A percentile compares a stretch with the other conserved stretches of the same genome.
Evolutionary conservation across 2,329 filamentous ascomycete genomes (phyloP).

Genomic region (Dothistroma pini): DNA sequence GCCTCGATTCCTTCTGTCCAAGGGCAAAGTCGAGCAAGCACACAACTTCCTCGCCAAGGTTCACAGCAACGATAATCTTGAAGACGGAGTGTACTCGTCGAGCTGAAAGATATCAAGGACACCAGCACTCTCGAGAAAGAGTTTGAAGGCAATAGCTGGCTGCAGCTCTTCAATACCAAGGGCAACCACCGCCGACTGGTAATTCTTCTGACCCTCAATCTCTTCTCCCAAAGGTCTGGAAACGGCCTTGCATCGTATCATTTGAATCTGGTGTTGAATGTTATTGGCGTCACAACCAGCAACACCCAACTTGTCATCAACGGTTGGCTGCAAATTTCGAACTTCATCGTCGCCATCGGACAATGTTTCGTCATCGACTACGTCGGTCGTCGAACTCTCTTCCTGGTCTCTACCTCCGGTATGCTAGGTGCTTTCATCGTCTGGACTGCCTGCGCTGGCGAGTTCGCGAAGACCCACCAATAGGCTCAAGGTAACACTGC

Average conservation of each 20-base stretch:
- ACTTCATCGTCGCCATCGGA: conserved; percentile 54
- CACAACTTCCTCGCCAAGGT: conserved; percentile 51
- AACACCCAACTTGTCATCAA: conserved; percentile 43
- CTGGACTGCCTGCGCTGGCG: conserved; percentile 38
- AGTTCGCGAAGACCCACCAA: conserved; percentile 25
- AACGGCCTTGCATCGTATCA: conserved; percentile 50
- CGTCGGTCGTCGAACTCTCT: conserved; percentile 36
- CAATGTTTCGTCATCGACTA: conserved; percentile 36
- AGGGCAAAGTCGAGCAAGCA: conserved; percentile 51
- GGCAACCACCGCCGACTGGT: conserved; percentile 55
- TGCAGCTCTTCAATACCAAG: conserved; percentile 46
- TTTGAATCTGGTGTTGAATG: conserved; percentile 34
- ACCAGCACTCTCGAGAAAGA: conserved; percentile 48
- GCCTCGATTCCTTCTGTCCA: conserved; percentile 56
- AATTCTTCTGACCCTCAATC: conserved; percentile 52
- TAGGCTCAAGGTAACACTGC: conserved; percentile 30
- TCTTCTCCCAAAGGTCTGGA: conserved; percentile 58
- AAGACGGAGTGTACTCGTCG: conserved; percentile 47
- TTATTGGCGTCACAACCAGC: conserved; percentile 36
- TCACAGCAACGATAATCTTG: conserved; percentile 48
- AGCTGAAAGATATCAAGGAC: conserved; percentile 50
- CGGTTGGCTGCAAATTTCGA: conserved; percentile 57
- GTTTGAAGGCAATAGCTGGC: conserved; percentile 45
- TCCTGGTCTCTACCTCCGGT: conserved; percentile 37
- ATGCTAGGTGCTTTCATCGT: conserved; percentile 41